Evolutionary conservation across 2,329 filamentous ascomycete genomes (phyloP), one percentile per base, ranked within the genome.

Genomic region (Drechslerella stenobrocha): DNA sequence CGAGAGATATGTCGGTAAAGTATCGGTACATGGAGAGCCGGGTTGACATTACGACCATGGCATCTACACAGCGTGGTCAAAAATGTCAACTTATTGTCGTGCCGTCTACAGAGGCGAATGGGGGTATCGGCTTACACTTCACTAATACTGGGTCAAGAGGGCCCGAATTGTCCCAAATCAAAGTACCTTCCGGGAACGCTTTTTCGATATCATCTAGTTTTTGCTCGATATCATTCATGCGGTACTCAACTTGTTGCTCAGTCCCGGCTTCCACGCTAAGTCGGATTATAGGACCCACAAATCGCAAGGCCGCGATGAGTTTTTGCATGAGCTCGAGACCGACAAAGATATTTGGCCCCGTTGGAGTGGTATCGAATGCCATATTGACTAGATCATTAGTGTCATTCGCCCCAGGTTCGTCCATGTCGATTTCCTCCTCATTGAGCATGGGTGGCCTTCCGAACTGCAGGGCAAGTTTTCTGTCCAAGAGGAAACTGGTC

Each of bases 1-100:
- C 60, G 9, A 73, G 66, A 7, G 63, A 55, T 13, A 60, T 53
- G 37, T 74, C 71, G 6, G 71, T 73, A 40, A 73, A 74, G 50
- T 65, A 73, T 2, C 72, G 71, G 46, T 73, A 73, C 48, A 74
- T 71, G 26, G 72, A 69, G 35, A 74, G 64, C 11, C 72, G 61
- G 18, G 70, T 70, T 57, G 72, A 51, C 56, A 69, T 69, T 3
- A 46, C 24, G 42, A 69, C 35, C 51, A 53, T 56, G 20, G 52
- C 55, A 23, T 67, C 63, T 67, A 23, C 28, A 50, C n/a, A n/a
- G n/a, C n/a, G n/a, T n/a, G n/a, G n/a, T n/a, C n/a, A 50, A 34
- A 15, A 7, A 2, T 28, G 18, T 35, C n/a, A 52, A 37, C 18
- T 20, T n/a, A 30, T n/a, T 13, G 9, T 8, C 7, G 20, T 32